Base-by-base conservation (phyloP, 2,329 filamentous ascomycete species). In the Aspergillus ochraceus region DNA sequence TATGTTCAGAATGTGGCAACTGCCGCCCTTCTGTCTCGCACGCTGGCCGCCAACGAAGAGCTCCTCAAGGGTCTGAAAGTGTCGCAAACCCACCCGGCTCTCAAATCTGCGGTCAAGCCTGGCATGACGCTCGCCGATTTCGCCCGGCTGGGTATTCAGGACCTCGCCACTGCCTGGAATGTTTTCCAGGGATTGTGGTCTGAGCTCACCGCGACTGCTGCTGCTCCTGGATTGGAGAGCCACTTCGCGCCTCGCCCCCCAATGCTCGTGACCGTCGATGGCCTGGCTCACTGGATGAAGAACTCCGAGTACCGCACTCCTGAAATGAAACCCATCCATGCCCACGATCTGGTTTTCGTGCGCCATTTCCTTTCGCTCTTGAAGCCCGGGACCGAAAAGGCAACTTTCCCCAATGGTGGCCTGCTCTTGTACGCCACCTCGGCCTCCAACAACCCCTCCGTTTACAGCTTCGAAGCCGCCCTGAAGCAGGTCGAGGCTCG, bases 1-100 rank as follows among this genome's bases (percentile, higher is more conserved):
- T 98, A 93, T 79, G 83, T 87, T 61, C 95, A 98, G 79, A 89
- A 90, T 39, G 82, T 85, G 51, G 95, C 94, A 75, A 88, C 86
- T 32, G 84, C 92, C 52, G 85, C 86, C 67, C 84, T 97, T 63
- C 84, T 99, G 64, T 83, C 85, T 62, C 86, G 86, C 70, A 90
- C 95, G 56, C 80, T 83, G 64, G 86, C 88, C 68, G 88, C 91
- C 63, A 97, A 97, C 79, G 78, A 82, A 39, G 70, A 78, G 2
- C 75, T 95, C 46, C 83, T 98, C 6, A 79, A 76, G 6, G 71
- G 69, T 17, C 77, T 87, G 11, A 75, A 75, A 26, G 71, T 87
- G 29, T 81, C 81, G 60, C 79, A 81, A 62, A 68, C 79, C 60
- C 84, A 87, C 73, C 78, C 83, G n/a, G 80, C 82, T 49, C 81